Evolutionary conservation across 768 basidiomycete species (phyloP).

Genomic region (Mycena polygramma): DNA sequence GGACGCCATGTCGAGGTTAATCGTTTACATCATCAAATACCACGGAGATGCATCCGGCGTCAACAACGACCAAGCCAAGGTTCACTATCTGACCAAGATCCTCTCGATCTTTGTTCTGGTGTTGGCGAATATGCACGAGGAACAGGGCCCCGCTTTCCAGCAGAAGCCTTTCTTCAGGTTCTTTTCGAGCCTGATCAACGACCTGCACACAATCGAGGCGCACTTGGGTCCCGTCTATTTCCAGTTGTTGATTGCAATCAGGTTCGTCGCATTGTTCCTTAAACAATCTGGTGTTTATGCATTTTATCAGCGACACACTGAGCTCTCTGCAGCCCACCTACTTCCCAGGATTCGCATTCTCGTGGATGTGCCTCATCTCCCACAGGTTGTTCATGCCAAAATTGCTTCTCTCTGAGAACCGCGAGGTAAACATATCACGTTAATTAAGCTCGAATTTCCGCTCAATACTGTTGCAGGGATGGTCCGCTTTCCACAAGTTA

Average conservation of each 20-base stretch:
- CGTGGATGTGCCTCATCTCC: constrained; percentile 97
- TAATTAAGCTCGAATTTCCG: constrained; percentile 17
- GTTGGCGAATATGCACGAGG: constrained; percentile 94
- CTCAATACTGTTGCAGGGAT: constrained; percentile 67
- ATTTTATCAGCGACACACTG: constrained; percentile 81
- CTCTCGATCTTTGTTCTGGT: constrained; percentile 97
- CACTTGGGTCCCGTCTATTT: constrained; percentile 92
- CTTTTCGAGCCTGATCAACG: constrained; percentile 96
- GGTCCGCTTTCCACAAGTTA: constrained; percentile 96
- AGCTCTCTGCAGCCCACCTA: constrained; percentile 96
- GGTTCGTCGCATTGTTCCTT: constrained; percentile 61
- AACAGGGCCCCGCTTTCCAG: constrained; percentile 91
- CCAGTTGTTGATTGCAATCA: constrained; percentile 87
- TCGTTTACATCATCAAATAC: constrained; percentile 99
- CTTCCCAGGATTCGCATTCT: constrained; percentile 98
- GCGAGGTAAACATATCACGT: constrained; percentile 69
- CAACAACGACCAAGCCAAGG: constrained; percentile 95
- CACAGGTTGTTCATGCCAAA: constrained; percentile 99
- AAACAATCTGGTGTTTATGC: constrained; percentile 34
- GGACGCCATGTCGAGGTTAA: constrained; percentile 94
- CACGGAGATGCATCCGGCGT: constrained; percentile 95
- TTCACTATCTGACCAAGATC: constrained; percentile 97
- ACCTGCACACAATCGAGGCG: constrained; percentile 87
- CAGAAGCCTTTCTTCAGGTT: constrained; percentile 99
- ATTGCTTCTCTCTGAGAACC: constrained; percentile 85